Base-by-base conservation (phyloP, 1,284 basidiomycete species). In the Athelia sp. region DNA sequence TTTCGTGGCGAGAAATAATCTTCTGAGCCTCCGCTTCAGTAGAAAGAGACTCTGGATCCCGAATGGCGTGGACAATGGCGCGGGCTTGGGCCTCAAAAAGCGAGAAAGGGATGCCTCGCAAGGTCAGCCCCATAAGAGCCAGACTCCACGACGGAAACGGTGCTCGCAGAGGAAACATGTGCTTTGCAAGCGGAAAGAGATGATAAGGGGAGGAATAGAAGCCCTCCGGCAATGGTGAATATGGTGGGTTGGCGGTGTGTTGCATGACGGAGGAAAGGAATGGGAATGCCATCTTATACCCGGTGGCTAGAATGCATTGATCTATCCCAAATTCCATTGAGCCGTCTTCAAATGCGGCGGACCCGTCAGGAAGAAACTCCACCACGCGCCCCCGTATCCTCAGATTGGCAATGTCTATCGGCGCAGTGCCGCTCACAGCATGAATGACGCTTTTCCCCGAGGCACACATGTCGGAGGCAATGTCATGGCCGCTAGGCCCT, bases 221-320 rank as follows among this genome's bases (percentile, higher is more conserved):
- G n/a, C 72, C 64, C 10, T 52, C 44, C 0, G 78, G 75, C 18
- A 81, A 65, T 1, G 77, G 73, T 10, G 77, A 74, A 13, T 70
- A 57, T n/a, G 65, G 62, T 2, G 72, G 67, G 0, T 77, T 74
- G 18, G 72, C 53, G 1, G 58, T 57, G 2, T 50, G 50, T 2
- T 55, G 58, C 26, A 74, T 58, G n/a, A 62, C 55, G 2, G 67
- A 53, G 2, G 69, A 54, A 46, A 90, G 66, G 67, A 89, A 89
- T 0, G 83, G 81, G 56, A 81, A 81, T 17, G 75, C 65, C 48
- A 78, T 68, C 48, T 83, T 66, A 60, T 85, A 91, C 6, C 88
- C 89, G 4, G 88, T 91, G 2, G 86, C 89, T 9, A 90, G 67
- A 45, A 90, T 78, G 54, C 78, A 80, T 50, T 77, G 66, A 54